Evolutionary conservation across 2,329 filamentous ascomycete species (phyloP).

Genomic region (Pseudogymnoascus sp.): DNA sequence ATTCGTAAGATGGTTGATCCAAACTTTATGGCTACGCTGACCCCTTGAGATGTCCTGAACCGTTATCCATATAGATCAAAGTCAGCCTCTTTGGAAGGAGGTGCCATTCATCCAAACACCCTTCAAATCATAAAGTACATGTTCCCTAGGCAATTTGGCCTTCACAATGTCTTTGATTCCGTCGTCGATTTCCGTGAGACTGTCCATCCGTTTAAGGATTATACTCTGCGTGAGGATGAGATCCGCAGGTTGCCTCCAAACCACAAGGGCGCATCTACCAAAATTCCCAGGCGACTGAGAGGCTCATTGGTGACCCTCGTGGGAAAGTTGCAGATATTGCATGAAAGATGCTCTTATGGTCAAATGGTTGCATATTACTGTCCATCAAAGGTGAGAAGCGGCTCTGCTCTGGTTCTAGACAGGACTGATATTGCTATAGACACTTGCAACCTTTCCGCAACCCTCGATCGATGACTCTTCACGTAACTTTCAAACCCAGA

Average conservation of each 20-base stretch:
- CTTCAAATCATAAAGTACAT: slow-evolving; percentile 80
- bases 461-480: neutral
- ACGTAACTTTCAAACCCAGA: neutral
- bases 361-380: slow-evolving; percentile 76
- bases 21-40: slow-evolving; percentile 18
- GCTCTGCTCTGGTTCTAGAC: neutral
- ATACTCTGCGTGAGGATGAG: slow-evolving; percentile 76
- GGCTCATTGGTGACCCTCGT: slow-evolving; percentile 53
- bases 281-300: slow-evolving; percentile 59
- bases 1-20: slow-evolving; percentile 55
- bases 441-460: neutral
- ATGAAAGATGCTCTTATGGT: slow-evolving; percentile 70
- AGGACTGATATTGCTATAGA: neutral
- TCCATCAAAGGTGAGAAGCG: slow-evolving; percentile 39
- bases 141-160: slow-evolving; percentile 79
- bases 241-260: slow-evolving; percentile 37
- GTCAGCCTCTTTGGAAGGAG: neutral
- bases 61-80: slow-evolving; percentile 44
- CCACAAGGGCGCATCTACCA: slow-evolving; percentile 16
- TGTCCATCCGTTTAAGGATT: slow-evolving; percentile 69
- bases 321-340: slow-evolving; percentile 58
- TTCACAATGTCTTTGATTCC: slow-evolving; percentile 89
- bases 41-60: slow-evolving; percentile 64
- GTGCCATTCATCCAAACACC: slow-evolving; percentile 43
- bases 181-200: slow-evolving; percentile 56